These are phyloP conservation scores for Macrolepiota dolichaula DNA, from an alignment of 768 basidiomycete species.

Conservation along the genomic window DNA sequence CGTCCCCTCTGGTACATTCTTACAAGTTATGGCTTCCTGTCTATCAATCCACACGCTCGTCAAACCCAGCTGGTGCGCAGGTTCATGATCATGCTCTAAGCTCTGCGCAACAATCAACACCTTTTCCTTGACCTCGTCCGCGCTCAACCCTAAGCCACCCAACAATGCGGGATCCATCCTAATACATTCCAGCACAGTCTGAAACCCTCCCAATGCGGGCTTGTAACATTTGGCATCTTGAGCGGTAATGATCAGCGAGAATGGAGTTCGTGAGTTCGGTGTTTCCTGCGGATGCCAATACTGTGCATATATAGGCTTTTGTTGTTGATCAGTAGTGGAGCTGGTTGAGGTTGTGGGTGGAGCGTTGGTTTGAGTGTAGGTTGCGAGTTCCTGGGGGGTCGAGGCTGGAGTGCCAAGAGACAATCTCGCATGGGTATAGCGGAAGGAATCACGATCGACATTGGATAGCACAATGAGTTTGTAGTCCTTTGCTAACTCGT, in stretches of 20 bases:
- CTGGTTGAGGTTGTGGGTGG: neutral
- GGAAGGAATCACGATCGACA: conserved; percentile 64
- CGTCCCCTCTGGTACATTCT: conserved; percentile 30
- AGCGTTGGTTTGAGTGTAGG: conserved; percentile 27
- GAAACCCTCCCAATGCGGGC: conserved; percentile 55
- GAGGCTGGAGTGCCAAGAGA: conserved; percentile 32
- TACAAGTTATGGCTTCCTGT: conserved; percentile 41
- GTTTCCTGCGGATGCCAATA: conserved; percentile 44
- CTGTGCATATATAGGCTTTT: conserved; percentile 12
- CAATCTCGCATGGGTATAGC: conserved; percentile 54
- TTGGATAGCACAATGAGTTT: conserved; percentile 75
- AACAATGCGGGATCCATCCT: conserved; percentile 36
- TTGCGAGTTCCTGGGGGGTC: conserved; percentile 16
- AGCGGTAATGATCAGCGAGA: conserved; percentile 66
- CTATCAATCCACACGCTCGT: conserved; percentile 67
- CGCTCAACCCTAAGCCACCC: conserved; percentile 21
- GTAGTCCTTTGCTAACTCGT: conserved; percentile 55
- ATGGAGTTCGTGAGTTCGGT: conserved; percentile 48
- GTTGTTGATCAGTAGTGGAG: neutral
- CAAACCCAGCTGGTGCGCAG: conserved; percentile 55
- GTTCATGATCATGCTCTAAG: conserved; percentile 60
- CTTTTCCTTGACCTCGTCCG: conserved; percentile 35
- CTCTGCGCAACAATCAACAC: conserved; percentile 71
- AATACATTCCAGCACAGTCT: conserved; percentile 43
- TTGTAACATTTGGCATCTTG: conserved; percentile 75